Base-by-base conservation (phyloP, 208 protist species). In the Trypanosoma brucei region DNA sequence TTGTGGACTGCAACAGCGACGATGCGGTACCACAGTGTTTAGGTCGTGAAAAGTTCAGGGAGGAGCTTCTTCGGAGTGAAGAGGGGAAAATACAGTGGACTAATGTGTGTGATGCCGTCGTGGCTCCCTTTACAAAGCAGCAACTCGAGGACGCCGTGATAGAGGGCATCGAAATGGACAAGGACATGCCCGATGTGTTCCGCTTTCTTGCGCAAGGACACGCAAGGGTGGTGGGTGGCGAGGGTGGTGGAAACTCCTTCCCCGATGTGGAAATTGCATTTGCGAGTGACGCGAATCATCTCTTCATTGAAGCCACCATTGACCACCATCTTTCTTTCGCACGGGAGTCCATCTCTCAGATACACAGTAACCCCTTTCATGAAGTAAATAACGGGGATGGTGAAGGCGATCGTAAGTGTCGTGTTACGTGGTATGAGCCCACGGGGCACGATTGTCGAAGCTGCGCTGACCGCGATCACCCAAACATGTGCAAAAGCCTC, bases 1-100 rank as follows among this genome's bases (percentile, higher is more conserved):
- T 95, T 22, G 80, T 92, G 9, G 72, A 95, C 60, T 90, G 80
- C 72, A 95, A 95, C 74, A 93, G 77, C 3, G 89, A 95, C 75
- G 76, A 76, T 49, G 89, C 84, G 33, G 85, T 95, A 46, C 86
- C 86, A 2, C 13, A 56, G 3, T 55, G 65, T 14, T 70, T 95
- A 9, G 81, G 84, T 40, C 79, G 80, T 30, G 46, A 51, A n/a
- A 72, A 76, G 0, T 49, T 69, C 53, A 72, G 78, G 59, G 33
- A 37, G 13, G 55, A 53, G 8, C 48, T 94, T 39, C 62, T 79
- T 38, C 5, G 45, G 56, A 54, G 42, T 14, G 65, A 37, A 6
- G 36, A 59, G 8, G 55, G 39, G 62, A 31, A 48, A 61, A 72
- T 92, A 50, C 88, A 95, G 70, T 93, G 85, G 84, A 91, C 88